Conservation (phyloP, 2,329 filamentous ascomycete species). For the Verticillium tricorpus region DNA sequence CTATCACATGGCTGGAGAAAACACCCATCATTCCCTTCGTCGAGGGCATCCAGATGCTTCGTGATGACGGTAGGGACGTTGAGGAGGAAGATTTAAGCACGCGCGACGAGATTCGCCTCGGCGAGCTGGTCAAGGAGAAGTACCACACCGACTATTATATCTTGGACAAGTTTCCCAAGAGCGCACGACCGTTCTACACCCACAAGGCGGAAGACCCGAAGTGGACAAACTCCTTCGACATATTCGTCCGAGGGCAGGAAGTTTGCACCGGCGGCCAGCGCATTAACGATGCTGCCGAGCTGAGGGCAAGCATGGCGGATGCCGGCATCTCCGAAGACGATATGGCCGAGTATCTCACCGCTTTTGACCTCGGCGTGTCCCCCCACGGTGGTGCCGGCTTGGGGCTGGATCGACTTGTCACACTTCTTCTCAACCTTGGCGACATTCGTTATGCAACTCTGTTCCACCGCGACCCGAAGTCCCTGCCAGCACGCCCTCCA, state of each 20-base stretch:
- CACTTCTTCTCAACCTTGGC: conserved; percentile 78
- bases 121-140: conserved; percentile 79
- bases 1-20: conserved; percentile 81
- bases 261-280: conserved; percentile 90
- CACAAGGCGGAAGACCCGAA: conserved; percentile 72
- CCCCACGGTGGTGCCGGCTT: conserved; percentile 89
- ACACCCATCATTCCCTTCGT: conserved; percentile 78
- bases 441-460: conserved; percentile 86
- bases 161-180: conserved; percentile 84
- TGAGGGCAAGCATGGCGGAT: conserved; percentile 73
- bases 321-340: conserved; percentile 72
- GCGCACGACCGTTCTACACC: conserved; percentile 85
- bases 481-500: conserved; percentile 62
- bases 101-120: conserved; percentile 80
- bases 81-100: conserved; percentile 79
- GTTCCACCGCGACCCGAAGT: conserved; percentile 86
- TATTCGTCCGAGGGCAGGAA: conserved; percentile 89
- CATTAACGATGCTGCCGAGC: conserved; percentile 73
- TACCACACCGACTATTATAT: conserved; percentile 90
- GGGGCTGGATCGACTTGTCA: conserved; percentile 82
- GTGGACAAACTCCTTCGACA: conserved; percentile 90
- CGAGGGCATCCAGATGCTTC: conserved; percentile 76
- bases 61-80: conserved; percentile 74
- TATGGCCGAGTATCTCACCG: conserved; percentile 87
- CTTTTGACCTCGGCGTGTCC: conserved; percentile 82